Conservation (phyloP, 1,139 yeast genomes). For the Hyphopichia wangnamkhiaoensis region DNA sequence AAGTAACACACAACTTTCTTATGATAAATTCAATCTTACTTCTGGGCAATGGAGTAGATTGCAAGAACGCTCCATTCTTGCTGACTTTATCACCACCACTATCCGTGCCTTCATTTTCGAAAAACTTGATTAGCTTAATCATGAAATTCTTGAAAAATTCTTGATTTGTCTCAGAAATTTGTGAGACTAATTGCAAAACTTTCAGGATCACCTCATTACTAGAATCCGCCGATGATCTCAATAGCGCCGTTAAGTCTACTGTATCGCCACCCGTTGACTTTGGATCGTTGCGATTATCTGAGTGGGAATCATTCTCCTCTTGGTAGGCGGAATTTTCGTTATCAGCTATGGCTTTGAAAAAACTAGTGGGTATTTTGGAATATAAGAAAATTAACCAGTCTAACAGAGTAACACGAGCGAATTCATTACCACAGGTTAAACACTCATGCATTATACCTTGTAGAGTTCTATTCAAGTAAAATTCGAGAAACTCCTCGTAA, state of each 20-base stretch:
- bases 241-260: conserved; percentile 69
- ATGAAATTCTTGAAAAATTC: conserved; percentile 77
- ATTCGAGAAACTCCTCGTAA: conserved; percentile 43
- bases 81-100: conserved; percentile 20
- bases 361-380: conserved; percentile 65
- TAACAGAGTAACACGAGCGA: conserved; percentile 79
- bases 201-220: conserved; percentile 82
- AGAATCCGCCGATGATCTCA: conserved; percentile 82
- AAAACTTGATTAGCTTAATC: conserved; percentile 66
- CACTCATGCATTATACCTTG: conserved; percentile 39
- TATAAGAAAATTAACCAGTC: conserved; percentile 92
- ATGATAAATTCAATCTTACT: conserved; percentile 82
- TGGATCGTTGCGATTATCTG: no score
- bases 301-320: not conserved
- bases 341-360: conserved; percentile 46
- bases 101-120: conserved; percentile 47
- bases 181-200: conserved; percentile 75
- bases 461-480: conserved; percentile 36
- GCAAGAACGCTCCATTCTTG: conserved; percentile 3
- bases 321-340: conserved; percentile 14
- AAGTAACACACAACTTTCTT: conserved; percentile 77
- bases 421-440: conserved; percentile 55
- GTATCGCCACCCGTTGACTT: conserved; percentile 39
- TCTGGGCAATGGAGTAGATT: conserved; percentile 39
- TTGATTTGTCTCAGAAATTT: conserved; percentile 79